Base-by-base conservation (phyloP, 441 rosid genomes). In the Adansonia gregorii region DNA sequence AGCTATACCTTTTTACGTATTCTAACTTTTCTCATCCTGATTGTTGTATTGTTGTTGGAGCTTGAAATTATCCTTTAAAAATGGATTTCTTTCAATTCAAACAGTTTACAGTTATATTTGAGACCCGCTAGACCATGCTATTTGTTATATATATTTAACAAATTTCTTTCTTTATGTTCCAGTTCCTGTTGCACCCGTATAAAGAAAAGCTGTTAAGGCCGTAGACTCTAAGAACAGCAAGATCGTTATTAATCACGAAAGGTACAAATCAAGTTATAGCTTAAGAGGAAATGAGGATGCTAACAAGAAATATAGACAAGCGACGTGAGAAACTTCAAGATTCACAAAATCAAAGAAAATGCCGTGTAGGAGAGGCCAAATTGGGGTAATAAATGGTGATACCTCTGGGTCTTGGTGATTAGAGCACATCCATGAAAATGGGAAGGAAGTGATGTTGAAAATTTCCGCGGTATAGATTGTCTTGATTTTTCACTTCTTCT, bases 1-100 rank as follows among this genome's bases (percentile, higher is more conserved):
- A 5, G 74, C 49, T 6, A 15, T 63, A 45, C 48, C 56, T 59
- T 4, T 35, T 72, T 27, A 2, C 35, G 22, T 70, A 73, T 59
- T 85, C 78, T 72, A 79, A 82, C 78, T 64, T 73, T 66, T 55
- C 59, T 80, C 73, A 45, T 73, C 54, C 41, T 85, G 81, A 73
- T 72, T 76, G 69, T 68, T 82, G 82, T 83, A 65, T 76, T 80
- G 81, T 63, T 31, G 17, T 27, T 63, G 1, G 5, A 14, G 67
- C 67, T 27, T 12, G 43, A 27, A 63, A 27, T 27, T 61, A 49
- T 83, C 77, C 84, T 80, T 8, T 59, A 39, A 60, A 67, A 79
- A 71, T 0, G 43, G 6, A 39, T 27, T 27, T 27, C 35, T 27
- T 27, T 27, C 35, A 27, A 27, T 60, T 60, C 65, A 24, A 10